A percentile compares a stretch with the other conserved stretches of the same genome.
Conservation (phyloP, 768 basidiomycete species). For the Pleurotus ostreatus region DNA sequence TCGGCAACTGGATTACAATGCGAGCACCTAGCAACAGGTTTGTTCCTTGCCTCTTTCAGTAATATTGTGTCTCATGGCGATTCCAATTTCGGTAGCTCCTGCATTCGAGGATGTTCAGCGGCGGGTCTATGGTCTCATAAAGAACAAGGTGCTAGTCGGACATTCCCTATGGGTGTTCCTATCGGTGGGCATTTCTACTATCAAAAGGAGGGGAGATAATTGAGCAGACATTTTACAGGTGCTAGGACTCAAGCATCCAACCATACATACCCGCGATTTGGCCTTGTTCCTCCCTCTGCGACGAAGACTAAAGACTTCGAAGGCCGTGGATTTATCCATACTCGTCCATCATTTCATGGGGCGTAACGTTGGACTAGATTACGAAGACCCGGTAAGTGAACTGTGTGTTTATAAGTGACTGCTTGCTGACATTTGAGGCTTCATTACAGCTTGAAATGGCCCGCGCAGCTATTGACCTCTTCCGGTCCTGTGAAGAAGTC, state of each 20-base stretch:
- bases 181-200: conserved; percentile 35
- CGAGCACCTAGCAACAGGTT: conserved; percentile 37
- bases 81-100: conserved; percentile 31
- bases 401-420: conserved; percentile 9
- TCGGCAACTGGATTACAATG: conserved; percentile 42
- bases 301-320: conserved; percentile 32
- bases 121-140: conserved; percentile 37
- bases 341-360: conserved; percentile 45
- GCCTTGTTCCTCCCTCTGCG: conserved; percentile 50
- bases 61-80: not conserved
- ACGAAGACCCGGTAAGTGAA: conserved; percentile 44
- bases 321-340: conserved; percentile 32
- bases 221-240: conserved; percentile 27
- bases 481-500: conserved; percentile 43
- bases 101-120: conserved; percentile 44
- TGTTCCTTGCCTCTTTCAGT: not conserved
- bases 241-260: conserved; percentile 46
- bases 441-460: conserved; percentile 40
- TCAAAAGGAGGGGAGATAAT: not conserved
- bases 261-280: conserved; percentile 50
- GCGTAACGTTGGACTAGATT: conserved; percentile 34
- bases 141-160: conserved; percentile 50
- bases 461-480: conserved; percentile 48
- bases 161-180: conserved; percentile 50
- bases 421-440: conserved; percentile 3